A percentile compares a stretch with the other conserved stretches of the same genome.
These are phyloP conservation scores for Hibiscus syriacus DNA, from an alignment of 345 rosid genomes.

Conservation along the genomic window DNA sequence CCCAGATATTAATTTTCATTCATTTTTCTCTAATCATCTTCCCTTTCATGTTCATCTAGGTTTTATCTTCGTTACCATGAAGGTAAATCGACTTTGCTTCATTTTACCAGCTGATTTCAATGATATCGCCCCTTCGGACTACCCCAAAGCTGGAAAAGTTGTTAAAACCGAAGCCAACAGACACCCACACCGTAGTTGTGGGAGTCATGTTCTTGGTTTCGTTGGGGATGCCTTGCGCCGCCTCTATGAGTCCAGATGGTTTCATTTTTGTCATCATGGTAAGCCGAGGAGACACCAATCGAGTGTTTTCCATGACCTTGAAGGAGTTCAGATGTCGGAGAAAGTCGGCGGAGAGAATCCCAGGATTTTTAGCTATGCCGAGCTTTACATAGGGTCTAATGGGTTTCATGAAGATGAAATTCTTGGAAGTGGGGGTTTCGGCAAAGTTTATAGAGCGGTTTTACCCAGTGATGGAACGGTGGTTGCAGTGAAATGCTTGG, in stretches of 20 bases:
- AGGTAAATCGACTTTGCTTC: slow-evolving; percentile 52
- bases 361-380: slow-evolving; percentile 80
- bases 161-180: slow-evolving; percentile 15
- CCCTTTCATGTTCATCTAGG: background rate
- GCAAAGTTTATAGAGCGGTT: slow-evolving; percentile 66
- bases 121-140: slow-evolving; percentile 28
- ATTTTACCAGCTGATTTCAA: slow-evolving; percentile 46
- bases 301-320: slow-evolving; percentile 53
- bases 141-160: background rate
- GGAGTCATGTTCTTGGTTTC: slow-evolving; percentile 31
- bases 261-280: slow-evolving; percentile 20
- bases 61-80: slow-evolving; percentile 22
- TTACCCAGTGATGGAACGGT: slow-evolving; percentile 82
- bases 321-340: slow-evolving; percentile 69
- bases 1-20: background rate
- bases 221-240: slow-evolving; percentile 28
- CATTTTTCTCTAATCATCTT: too few species aligned
- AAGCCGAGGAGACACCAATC: slow-evolving; percentile 12
- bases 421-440: slow-evolving; percentile 94
- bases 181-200: slow-evolving; percentile 34
- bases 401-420: slow-evolving; percentile 63
- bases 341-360: slow-evolving; percentile 77
- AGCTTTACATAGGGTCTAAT: slow-evolving; percentile 85
- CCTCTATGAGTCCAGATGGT: too few species aligned
- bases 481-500: slow-evolving; percentile 87